Evolutionary conservation across 768 basidiomycete genomes (phyloP), one percentile per base, ranked within the genome.

Genomic region (Serpula lacrymans): DNA sequence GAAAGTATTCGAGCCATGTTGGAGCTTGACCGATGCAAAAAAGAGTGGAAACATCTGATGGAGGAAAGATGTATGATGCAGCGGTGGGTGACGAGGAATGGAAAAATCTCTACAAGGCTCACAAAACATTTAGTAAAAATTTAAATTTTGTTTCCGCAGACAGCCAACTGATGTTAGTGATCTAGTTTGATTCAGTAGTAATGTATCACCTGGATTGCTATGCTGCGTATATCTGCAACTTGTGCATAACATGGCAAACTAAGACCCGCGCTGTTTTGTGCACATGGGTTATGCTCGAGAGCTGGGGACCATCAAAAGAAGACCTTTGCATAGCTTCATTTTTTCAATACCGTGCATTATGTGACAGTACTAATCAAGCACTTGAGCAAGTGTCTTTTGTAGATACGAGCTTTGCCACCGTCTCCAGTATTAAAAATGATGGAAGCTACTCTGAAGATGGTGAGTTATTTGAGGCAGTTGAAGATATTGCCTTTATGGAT

Each of bases 61-160:
- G 29, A 18, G 5, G 57, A 60, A 40, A n/a, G 46, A 21, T 20
- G 26, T 12, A 29, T 42, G 10, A 34, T 64, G 46, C 52, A 50
- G 34, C 46, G 46, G 22, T 64, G 62, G 63, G 45, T 55, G 33
- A 20, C 35, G 51, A 50, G 31, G 60, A 64, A 29, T 64, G 62
- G 62, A 17, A 27, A 20, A n/a, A 32, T 37, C 42, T n/a, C 20
- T 4, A n/a, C n/a, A 26, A 10, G 34, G 10, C n/a, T n/a, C n/a
- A n/a, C n/a, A n/a, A n/a, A n/a, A n/a, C n/a, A n/a, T n/a, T n/a
- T n/a, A n/a, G n/a, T n/a, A n/a, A n/a, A n/a, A n/a, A n/a, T n/a
- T n/a, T n/a, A n/a, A n/a, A n/a, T n/a, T n/a, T n/a, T n/a, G n/a
- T n/a, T n/a, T n/a, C n/a, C n/a, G n/a, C n/a, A n/a, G n/a, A n/a